Evolutionary conservation across 306 rosid species (phyloP), one percentile per base, ranked within the genome.

Genomic region (Mucuna pruriens): DNA sequence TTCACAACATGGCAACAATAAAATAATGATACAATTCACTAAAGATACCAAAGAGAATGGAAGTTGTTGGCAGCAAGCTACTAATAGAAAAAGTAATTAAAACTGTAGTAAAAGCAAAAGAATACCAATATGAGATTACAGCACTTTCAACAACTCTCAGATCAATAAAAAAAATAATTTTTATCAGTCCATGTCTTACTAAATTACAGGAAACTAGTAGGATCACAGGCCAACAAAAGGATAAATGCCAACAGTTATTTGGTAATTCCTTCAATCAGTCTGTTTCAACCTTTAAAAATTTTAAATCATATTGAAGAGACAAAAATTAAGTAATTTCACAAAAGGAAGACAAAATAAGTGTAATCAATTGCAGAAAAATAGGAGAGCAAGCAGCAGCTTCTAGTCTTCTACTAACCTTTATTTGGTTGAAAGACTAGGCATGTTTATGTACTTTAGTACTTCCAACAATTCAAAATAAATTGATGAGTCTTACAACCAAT

Each of bases 381-480:
- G 57, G 22, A 72, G 57, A 73, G 80, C 44, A 58, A 61, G 39
- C 60, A 11, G 49, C 76, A 62, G 67, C 58, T 39, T 71, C 36
- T 66, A 19, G 55, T 58, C 58, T 39, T 71, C 36, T 66, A 19
- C 57, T 58, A 25, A 75, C 55, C 36, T 19, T 79, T 55, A 68
- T 74, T 57, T 2, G 4, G 38, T 69, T 17, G 7, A 45, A 69
- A 49, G 44, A 23, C 40, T 45, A 29, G 42, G 15, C 44, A n/a
- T n/a, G n/a, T n/a, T n/a, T n/a, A n/a, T n/a, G n/a, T 38, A 66
- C 13, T 36, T 22, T 38, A 42, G 75, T 71, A 49, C n/a, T 39
- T 71, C 79, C 8, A 76, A 29, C 57, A 69, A 69, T 9, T 65
- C 54, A 71, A 82, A 75, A 83, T 76, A 74, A 48, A 66, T 48